A percentile compares a stretch with the other conserved stretches of the same genome.
These are phyloP conservation scores for Trypanosoma melophagium DNA, from an alignment of 208 protist genomes.

Conservation along the genomic window DNA sequence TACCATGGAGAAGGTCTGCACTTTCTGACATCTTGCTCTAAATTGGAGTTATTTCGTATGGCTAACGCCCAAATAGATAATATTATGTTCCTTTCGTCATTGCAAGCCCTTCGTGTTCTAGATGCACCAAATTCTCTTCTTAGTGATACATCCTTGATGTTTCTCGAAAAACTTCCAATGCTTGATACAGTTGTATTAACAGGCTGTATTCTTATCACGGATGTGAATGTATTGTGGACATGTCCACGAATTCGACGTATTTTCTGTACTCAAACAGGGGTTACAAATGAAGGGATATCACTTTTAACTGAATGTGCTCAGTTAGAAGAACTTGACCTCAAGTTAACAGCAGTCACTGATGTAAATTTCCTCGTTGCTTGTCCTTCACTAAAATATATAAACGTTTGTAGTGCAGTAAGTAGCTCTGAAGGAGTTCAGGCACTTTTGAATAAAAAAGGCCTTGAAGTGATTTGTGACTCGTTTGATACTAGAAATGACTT, in stretches of 20 bases:
- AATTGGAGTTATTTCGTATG: slow-evolving; percentile 79
- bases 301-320: slow-evolving; percentile 50
- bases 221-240: slow-evolving; percentile 74
- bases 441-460: slow-evolving; percentile 38
- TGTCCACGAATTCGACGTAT: slow-evolving; percentile 75
- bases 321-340: slow-evolving; percentile 78
- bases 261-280: slow-evolving; percentile 58
- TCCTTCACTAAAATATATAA: slow-evolving; percentile 58
- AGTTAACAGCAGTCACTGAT: slow-evolving; percentile 63
- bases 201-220: slow-evolving; percentile 64
- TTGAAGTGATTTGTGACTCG: slow-evolving; percentile 74
- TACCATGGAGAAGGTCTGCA: slow-evolving; percentile 54
- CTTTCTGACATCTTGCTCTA: slow-evolving; percentile 38
- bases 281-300: slow-evolving; percentile 73
- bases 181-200: slow-evolving; percentile 76
- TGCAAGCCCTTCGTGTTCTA: slow-evolving; percentile 57
- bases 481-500: slow-evolving; percentile 36
- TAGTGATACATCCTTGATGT: slow-evolving; percentile 58
- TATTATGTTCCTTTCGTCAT: slow-evolving; percentile 59
- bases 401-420: slow-evolving; percentile 55
- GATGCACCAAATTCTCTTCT: slow-evolving; percentile 58
- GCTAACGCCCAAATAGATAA: slow-evolving; percentile 53
- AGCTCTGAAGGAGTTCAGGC: slow-evolving; percentile 46
- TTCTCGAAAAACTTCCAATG: slow-evolving; percentile 54
- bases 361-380: slow-evolving; percentile 58